Conservation (phyloP, 2,329 filamentous ascomycete genomes). For the Curvularia verruculosa region DNA sequence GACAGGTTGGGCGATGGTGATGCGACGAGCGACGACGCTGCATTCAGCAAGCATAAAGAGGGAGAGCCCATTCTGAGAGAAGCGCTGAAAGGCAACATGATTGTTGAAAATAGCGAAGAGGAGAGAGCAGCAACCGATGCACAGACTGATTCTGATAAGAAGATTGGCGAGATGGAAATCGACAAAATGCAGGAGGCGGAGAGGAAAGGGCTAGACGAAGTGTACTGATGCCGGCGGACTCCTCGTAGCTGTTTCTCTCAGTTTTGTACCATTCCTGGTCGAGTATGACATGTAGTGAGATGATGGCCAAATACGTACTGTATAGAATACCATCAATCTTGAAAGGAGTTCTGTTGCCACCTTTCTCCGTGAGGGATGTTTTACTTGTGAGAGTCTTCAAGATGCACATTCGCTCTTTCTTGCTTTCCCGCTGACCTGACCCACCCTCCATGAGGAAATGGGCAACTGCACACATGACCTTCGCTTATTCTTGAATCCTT, state of each 20-base stretch:
- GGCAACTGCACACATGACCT: not conserved
- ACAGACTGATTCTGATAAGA: slow-evolving; percentile 20
- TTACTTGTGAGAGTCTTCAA: not conserved
- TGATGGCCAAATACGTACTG: not conserved
- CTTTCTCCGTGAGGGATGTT: not conserved
- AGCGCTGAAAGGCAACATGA: slow-evolving; percentile 44
- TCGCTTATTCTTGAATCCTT: no score
- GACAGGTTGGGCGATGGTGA: slow-evolving; percentile 55
- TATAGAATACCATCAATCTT: not conserved
- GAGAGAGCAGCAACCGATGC: slow-evolving; percentile 27
- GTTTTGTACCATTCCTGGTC: not conserved
- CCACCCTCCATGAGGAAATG: not conserved
- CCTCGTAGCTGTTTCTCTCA: not conserved
- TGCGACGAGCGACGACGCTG: slow-evolving; percentile 30
- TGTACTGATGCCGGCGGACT: slow-evolving; percentile 33
- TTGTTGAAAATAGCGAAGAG: slow-evolving; percentile 38
- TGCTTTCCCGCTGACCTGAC: not conserved
- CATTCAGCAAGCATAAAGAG: slow-evolving; percentile 6
- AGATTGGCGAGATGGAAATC: slow-evolving; percentile 32
- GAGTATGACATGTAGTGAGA: not conserved
- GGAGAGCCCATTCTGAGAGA: slow-evolving; percentile 38
- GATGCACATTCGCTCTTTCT: not conserved
- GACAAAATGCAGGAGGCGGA: slow-evolving; percentile 41
- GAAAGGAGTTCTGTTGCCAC: not conserved
- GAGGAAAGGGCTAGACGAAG: slow-evolving; percentile 39